Conservation (phyloP, 108 stramenopile species). For the Nannochloropsis granulata region DNA sequence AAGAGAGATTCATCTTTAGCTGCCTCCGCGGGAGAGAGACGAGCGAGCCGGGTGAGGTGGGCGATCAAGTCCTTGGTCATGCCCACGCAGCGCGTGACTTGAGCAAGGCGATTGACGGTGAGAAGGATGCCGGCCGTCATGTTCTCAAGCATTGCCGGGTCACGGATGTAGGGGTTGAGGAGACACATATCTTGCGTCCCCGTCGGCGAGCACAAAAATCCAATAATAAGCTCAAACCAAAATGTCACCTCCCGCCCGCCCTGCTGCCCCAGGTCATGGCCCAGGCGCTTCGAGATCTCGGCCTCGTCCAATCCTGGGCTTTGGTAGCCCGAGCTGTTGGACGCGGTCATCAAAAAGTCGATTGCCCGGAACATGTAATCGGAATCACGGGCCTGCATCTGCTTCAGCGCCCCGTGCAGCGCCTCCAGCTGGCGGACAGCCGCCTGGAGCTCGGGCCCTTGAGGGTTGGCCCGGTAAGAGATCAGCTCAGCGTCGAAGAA, state of each 20-base stretch:
- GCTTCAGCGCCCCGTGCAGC: neutral
- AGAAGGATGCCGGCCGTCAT: neutral
- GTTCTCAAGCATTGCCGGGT: neutral
- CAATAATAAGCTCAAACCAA: neutral
- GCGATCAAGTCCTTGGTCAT: neutral
- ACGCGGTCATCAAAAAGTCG: neutral
- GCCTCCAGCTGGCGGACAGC: neutral
- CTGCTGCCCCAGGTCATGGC: neutral
- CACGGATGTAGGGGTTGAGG: neutral
- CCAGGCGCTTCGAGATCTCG: neutral
- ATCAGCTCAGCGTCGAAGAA: slow-evolving; percentile 15
- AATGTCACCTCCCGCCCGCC: neutral
- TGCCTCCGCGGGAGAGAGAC: neutral
- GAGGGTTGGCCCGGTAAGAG: neutral
- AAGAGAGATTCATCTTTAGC: neutral
- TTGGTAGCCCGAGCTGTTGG: neutral
- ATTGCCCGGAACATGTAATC: neutral
- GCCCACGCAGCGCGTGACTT: neutral
- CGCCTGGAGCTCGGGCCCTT: neutral
- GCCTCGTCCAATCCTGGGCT: neutral
- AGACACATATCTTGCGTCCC: neutral
- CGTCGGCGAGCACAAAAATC: neutral
- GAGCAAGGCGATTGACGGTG: neutral
- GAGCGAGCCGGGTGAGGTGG: neutral
- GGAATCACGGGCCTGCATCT: neutral